Evolutionary conservation across 108 stramenopile genomes (phyloP).

Genomic region (Cylindrotheca closterium): DNA sequence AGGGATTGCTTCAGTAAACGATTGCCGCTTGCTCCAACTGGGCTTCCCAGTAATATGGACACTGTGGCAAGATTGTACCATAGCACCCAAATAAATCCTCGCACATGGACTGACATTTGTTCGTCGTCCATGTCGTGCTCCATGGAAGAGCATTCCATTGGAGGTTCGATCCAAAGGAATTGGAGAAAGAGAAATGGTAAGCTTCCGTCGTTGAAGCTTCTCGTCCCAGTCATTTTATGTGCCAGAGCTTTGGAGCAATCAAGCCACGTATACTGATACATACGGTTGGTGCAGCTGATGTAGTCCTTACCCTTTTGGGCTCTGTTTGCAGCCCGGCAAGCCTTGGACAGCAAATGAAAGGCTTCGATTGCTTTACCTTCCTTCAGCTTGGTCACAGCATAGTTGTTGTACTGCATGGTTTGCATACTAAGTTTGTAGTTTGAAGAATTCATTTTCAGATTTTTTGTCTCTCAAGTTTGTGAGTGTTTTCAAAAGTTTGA

Average conservation of each 20-base stretch:
- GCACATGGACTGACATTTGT: too few species aligned
- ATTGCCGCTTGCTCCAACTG: neutral
- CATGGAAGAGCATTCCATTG: too few species aligned
- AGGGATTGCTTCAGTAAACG: slow-evolving; percentile 8
- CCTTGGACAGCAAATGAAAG: slow-evolving; percentile 7
- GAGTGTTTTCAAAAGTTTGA: too few species aligned
- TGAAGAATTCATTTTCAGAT: too few species aligned
- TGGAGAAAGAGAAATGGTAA: slow-evolving; percentile 14
- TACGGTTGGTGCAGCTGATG: too few species aligned
- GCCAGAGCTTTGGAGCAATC: slow-evolving; percentile 7
- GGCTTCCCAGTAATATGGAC: slow-evolving; percentile 4
- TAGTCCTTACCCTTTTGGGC: slow-evolving; percentile 3
- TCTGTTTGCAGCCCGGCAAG: slow-evolving; percentile 9
- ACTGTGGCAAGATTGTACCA: slow-evolving; percentile 24
- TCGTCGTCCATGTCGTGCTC: too few species aligned
- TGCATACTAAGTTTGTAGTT: too few species aligned
- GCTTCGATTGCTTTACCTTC: slow-evolving; percentile 3
- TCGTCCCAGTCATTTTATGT: neutral
- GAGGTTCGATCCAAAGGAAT: slow-evolving; percentile 4
- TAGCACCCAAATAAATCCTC: slow-evolving; percentile 16
- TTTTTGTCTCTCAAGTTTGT: too few species aligned
- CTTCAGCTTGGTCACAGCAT: slow-evolving; percentile 14
- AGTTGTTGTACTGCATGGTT: too few species aligned
- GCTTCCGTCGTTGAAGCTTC: slow-evolving; percentile 9
- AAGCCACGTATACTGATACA: too few species aligned